Evolutionary conservation across 495 filamentous ascomycete genomes (phyloP), one percentile per base, ranked within the genome.

Genomic region (Aspergillus cristatus): DNA sequence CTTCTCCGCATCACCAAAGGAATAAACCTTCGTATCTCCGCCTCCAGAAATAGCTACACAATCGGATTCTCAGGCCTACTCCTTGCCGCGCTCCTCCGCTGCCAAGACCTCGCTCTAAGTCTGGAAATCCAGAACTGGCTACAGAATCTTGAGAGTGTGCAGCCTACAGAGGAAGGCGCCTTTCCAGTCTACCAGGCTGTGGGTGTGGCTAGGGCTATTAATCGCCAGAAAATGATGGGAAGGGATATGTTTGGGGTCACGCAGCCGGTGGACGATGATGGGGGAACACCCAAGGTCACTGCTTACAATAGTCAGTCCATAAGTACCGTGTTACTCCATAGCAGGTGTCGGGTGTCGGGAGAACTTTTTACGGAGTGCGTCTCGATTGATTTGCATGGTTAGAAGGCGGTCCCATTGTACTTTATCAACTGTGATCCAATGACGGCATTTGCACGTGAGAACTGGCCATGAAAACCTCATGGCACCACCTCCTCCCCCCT

Each of bases 11-110:
- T 57, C 32, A 46, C 44, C 10, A 14, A 43, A 34, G 56, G 53
- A 12, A 45, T 32, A 5, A 29, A 48, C 32, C 41, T 54, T 40
- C 28, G 31, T 10, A 40, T 18, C 5, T 55, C 38, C 12, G 14
- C 50, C 7, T 31, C 13, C 15, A 28, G 28, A 25, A 58, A 61
- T 31, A 55, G 14, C 33, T 61, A 54, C 36, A 56, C 54, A 22
- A 58, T 61, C 24, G 57, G 57, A 3, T 50, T 61, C 39, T 48
- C 57, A 0, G 52, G 57, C 28, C 37, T 61, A 7, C 32, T 61
- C 0, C 34, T 61, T 5, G 41, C 57, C 2, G 50, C 38, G 1
- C 24, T 43, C 17, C 44, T 57, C 12, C 48, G 50, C 28, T 62
- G 54, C 13, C 50, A 47, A 24, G 34, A 40, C 20, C 26, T 43